Evolutionary conservation across 441 rosid genomes (phyloP), one percentile per base, ranked within the genome.

Genomic region (Dalechampia spathulata): DNA sequence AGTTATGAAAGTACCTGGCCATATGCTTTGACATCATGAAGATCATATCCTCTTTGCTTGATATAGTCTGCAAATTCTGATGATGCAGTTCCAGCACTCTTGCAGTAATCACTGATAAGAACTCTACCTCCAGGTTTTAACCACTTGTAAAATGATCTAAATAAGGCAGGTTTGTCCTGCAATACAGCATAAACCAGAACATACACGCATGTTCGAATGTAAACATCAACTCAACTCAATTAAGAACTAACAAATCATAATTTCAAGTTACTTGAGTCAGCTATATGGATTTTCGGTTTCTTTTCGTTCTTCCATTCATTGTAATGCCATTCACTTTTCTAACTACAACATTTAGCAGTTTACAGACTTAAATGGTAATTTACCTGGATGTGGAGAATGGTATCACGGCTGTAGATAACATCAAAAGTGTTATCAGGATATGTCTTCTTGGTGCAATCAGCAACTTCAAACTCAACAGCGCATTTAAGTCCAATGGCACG

Each of bases 31-130:
- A 90, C 78, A 52, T 83, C 87, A 28, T 94, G 99, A 61, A 90
- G 99, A 78, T 94, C 94, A 69, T 94, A 94, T 52, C 95, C 99
- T 76, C 99, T 86, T 75, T 90, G 94, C 68, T 78, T 81, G 37
- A 87, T 86, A 58, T 94, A 90, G 66, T 69, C 85, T 0, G 82
- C 68, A 53, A 93, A 90, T 63, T 90, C 96, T 34, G 75, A 6
- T 4, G 95, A 77, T 43, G 97, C 83, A 45, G 81, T 71, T 70
- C 86, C 83, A 23, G 87, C 65, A 61, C 75, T 75, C 60, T 54
- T 83, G 80, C 99, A 90, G 78, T 93, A 93, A 66, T 90, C 96
- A 52, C 86, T 90, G 50, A 94, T 87, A 13, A 94, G 97, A 73
- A 90, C 84, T 78, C 72, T 87, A n/a, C 99, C 97, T 19, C 97